phyloP scores from a whole-genome alignment of 2,329 filamentous ascomycete genomes.

The Rhynchosporium graminicola region DNA sequence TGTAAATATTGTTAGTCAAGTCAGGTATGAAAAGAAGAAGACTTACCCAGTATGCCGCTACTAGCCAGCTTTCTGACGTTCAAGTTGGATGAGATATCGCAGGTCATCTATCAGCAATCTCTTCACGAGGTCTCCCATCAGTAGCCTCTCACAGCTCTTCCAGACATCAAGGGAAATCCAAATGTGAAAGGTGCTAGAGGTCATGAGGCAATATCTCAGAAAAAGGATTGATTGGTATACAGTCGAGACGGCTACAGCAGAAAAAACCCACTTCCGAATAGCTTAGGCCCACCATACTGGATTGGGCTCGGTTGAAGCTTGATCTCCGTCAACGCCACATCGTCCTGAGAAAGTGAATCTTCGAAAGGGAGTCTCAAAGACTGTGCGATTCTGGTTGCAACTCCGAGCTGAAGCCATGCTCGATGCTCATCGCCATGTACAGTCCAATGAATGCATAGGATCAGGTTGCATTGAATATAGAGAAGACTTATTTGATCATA shows the following conservation, averaged over 20 bases:
- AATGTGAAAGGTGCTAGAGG: slow-evolving; percentile 15
- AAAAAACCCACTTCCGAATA: slow-evolving; percentile 12
- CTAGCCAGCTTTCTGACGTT: slow-evolving; percentile 12
- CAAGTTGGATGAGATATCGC: slow-evolving; percentile 9
- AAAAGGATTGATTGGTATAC: slow-evolving; percentile 15
- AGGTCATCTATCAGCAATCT: slow-evolving; percentile 12
- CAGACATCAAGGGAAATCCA: slow-evolving; percentile 13
- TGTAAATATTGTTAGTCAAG: not conserved
- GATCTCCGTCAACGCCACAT: slow-evolving; percentile 1
- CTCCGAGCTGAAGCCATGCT: slow-evolving; percentile 16
- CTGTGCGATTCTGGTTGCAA: slow-evolving; percentile 15
- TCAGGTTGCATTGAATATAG: slow-evolving; percentile 7
- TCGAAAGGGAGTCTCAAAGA: slow-evolving; percentile 9
- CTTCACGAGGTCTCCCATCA: slow-evolving; percentile 14
- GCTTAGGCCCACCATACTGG: slow-evolving; percentile 6
- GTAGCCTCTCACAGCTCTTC: slow-evolving; percentile 9
- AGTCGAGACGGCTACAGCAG: slow-evolving; percentile 6
- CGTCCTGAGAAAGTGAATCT: slow-evolving; percentile 7
- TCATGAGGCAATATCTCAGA: slow-evolving; percentile 13
- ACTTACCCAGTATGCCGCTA: slow-evolving; percentile 12
- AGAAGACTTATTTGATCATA: slow-evolving; percentile 10
- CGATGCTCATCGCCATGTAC: slow-evolving; percentile 11
- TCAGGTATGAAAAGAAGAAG: not conserved
- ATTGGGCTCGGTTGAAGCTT: not conserved
- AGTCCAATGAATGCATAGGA: slow-evolving; percentile 11